phyloP scores from a whole-genome alignment of 2,329 filamentous ascomycete genomes.

The Claviceps digitariae region DNA sequence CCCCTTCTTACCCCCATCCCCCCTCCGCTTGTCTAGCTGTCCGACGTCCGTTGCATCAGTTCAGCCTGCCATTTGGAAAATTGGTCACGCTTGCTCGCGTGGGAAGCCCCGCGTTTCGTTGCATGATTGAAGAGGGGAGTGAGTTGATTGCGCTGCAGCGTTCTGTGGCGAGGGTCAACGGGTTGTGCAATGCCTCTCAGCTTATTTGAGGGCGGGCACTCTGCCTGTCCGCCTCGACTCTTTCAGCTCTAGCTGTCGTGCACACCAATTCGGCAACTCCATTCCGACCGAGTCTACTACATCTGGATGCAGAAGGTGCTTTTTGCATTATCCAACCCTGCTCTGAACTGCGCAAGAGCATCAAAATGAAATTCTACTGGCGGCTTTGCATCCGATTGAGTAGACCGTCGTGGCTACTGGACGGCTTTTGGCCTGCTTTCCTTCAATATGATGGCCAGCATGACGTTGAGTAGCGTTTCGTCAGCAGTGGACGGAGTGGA shows the following conservation, averaged over 20 bases:
- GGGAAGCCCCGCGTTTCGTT: not conserved
- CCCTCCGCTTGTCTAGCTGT: too few species aligned
- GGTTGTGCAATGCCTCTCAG: not conserved
- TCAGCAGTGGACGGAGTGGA: too few species aligned
- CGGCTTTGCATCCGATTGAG: not conserved
- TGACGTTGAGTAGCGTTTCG: not conserved
- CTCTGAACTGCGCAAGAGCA: not conserved
- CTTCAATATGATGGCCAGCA: not conserved
- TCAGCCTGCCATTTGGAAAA: not conserved
- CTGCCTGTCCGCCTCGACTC: not conserved
- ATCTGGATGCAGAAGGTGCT: not conserved
- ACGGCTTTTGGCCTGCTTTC: not conserved
- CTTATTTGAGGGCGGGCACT: not conserved
- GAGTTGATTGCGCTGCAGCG: not conserved
- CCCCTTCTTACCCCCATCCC: not conserved
- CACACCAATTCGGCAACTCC: slow-evolving; percentile 4
- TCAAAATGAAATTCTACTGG: not conserved
- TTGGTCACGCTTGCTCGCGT: not conserved
- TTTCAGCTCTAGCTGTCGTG: slow-evolving; percentile 1
- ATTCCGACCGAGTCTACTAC: not conserved
- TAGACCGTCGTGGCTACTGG: not conserved
- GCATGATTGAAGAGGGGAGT: not conserved
- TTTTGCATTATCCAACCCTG: not conserved
- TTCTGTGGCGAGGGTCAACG: not conserved
- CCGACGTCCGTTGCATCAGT: not conserved